Conservation (phyloP, 176 grass and related monocot species). For the Ensete glaucum region DNA sequence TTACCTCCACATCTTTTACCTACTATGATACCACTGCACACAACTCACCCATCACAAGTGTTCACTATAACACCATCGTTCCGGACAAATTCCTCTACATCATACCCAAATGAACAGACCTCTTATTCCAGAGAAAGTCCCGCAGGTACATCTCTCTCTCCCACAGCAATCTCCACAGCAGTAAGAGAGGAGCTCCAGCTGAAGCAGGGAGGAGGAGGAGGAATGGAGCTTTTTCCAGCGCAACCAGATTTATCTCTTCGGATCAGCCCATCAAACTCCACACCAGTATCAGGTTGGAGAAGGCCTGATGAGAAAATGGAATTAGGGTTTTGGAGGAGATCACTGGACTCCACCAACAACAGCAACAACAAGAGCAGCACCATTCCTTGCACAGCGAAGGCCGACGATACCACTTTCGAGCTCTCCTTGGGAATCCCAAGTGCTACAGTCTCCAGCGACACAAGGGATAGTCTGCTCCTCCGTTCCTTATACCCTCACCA, state of each 20-base stretch:
- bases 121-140: neutral
- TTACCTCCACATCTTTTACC: too few species aligned
- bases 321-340: slow-evolving; percentile 11
- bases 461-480: neutral
- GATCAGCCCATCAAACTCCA: slow-evolving; percentile 9
- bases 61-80: neutral
- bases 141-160: neutral
- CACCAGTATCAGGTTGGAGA: neutral
- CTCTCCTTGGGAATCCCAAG: neutral
- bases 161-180: neutral
- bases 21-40: neutral
- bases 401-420: neutral
- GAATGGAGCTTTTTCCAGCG: slow-evolving; percentile 19
- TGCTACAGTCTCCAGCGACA: too few species aligned
- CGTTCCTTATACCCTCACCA: neutral
- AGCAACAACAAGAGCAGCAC: neutral
- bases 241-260: slow-evolving; percentile 13
- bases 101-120: neutral
- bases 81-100: neutral
- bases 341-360: neutral
- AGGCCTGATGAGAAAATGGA: neutral
- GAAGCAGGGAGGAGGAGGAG: neutral
- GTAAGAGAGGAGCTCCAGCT: neutral
- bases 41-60: neutral
- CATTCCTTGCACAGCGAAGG: neutral